Conservation (phyloP, 2,329 filamentous ascomycete genomes). For the Alternaria brassicicola region DNA sequence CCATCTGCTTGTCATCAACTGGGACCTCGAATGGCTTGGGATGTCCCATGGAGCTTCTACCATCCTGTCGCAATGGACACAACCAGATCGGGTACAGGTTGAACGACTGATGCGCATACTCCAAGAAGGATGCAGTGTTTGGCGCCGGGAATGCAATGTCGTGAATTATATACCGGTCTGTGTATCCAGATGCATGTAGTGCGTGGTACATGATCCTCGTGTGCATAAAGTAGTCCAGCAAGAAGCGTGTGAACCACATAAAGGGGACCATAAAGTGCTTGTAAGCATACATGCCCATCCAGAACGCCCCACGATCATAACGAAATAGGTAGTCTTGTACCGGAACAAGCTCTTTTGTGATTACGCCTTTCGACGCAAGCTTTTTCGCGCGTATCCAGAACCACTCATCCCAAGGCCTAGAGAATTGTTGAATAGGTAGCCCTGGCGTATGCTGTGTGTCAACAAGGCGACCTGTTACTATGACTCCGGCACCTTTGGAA, state of each 20-base stretch:
- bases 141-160: conserved; percentile 65
- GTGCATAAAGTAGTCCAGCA: conserved; percentile 66
- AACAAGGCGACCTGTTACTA: conserved; percentile 65
- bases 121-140: conserved; percentile 58
- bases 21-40: conserved; percentile 17
- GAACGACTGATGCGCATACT: conserved; percentile 56
- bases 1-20: conserved; percentile 8
- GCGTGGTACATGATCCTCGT: conserved; percentile 69
- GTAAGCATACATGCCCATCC: conserved; percentile 66
- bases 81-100: conserved; percentile 64
- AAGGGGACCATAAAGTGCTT: conserved; percentile 65
- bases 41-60: conserved; percentile 39
- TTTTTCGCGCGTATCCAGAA: conserved; percentile 69
- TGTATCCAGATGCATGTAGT: conserved; percentile 63
- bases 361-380: conserved; percentile 9
- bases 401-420: conserved; percentile 68
- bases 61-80: conserved; percentile 56
- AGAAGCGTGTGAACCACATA: conserved; percentile 61
- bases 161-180: conserved; percentile 65
- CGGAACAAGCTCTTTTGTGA: conserved; percentile 52
- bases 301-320: conserved; percentile 69
- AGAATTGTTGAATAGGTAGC: conserved; percentile 55
- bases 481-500: conserved; percentile 58
- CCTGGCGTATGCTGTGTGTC: conserved; percentile 47
- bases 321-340: conserved; percentile 64